These are phyloP conservation scores for Eutrema heterophyllum DNA, from an alignment of 345 rosid genomes.

Conservation along the genomic window DNA sequence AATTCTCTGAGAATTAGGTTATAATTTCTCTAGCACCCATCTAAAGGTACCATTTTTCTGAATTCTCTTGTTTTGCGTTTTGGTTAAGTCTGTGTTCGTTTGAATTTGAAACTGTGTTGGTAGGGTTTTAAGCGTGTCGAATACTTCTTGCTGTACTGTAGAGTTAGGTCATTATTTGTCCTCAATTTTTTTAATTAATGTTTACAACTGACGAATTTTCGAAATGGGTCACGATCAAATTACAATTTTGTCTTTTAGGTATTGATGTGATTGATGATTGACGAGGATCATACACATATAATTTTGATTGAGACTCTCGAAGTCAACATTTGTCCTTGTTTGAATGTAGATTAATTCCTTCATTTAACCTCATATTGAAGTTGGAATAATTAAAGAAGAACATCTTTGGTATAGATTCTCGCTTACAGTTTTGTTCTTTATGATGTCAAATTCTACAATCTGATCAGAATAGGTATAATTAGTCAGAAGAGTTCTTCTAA, in stretches of 20 bases:
- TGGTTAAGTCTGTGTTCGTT: not conserved
- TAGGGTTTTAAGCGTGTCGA: conserved; percentile 1
- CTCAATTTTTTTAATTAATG: not conserved
- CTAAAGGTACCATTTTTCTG: conserved; percentile 11
- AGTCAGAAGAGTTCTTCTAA: not conserved
- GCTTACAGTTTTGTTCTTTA: not conserved
- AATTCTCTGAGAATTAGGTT: not conserved
- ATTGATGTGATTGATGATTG: conserved; percentile 13
- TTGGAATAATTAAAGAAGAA: not conserved
- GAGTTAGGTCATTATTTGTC: conserved; percentile 7
- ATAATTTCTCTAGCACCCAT: not conserved
- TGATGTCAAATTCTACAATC: conserved; percentile 9
- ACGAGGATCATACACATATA: not conserved
- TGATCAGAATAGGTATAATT: not conserved
- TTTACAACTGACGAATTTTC: not conserved
- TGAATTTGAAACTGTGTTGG: not conserved
- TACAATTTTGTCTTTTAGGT: conserved; percentile 11
- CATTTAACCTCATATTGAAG: not conserved
- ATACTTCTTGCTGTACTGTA: not conserved
- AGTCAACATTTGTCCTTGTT: conserved; percentile 14
- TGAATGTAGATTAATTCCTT: not conserved
- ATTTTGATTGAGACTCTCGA: conserved; percentile 3
- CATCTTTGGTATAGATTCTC: conserved; percentile 1
- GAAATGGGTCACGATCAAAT: conserved; percentile 1
- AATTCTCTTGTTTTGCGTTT: not conserved